phyloP scores from a whole-genome alignment of 2,329 filamentous ascomycete genomes.

The Fusarium sp. region DNA sequence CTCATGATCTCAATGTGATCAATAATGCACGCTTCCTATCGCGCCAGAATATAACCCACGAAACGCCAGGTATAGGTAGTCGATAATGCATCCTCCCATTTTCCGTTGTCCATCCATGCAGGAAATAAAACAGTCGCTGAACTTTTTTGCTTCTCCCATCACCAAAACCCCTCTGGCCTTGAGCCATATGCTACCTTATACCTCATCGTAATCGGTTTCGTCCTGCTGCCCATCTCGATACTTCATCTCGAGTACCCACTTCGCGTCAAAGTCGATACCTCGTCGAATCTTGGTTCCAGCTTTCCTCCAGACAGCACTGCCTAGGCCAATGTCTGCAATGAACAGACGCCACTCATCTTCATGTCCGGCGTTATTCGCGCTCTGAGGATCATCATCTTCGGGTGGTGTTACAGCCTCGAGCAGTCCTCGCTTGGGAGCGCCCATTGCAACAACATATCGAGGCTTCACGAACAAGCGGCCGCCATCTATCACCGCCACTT shows the following conservation, averaged over 20 bases:
- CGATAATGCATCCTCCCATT: slow-evolving; percentile 28
- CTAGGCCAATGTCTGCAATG: slow-evolving; percentile 89
- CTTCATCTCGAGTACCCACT: slow-evolving; percentile 83
- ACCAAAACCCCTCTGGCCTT: background rate
- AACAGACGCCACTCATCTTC: slow-evolving; percentile 81
- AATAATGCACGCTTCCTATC: slow-evolving; percentile 23
- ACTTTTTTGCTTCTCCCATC: slow-evolving; percentile 20
- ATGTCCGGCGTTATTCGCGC: slow-evolving; percentile 51
- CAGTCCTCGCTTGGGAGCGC: slow-evolving; percentile 87
- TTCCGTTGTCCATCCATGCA: slow-evolving; percentile 20
- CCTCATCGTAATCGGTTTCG: slow-evolving; percentile 46
- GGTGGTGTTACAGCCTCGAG: slow-evolving; percentile 77
- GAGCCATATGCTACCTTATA: slow-evolving; percentile 4
- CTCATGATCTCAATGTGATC: slow-evolving; percentile 41
- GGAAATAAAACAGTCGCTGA: slow-evolving; percentile 41
- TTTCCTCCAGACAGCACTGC: slow-evolving; percentile 85
- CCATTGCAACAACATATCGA: slow-evolving; percentile 86
- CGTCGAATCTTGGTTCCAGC: slow-evolving; percentile 84
- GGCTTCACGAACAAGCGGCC: slow-evolving; percentile 83
- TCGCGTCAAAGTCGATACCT: slow-evolving; percentile 88
- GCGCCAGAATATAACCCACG: slow-evolving; percentile 26
- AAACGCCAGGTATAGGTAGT: slow-evolving; percentile 31
- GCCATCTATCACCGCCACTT: slow-evolving; percentile 76
- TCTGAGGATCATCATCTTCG: slow-evolving; percentile 55
- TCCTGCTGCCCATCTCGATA: slow-evolving; percentile 58